These are phyloP conservation scores for Cryphonectria nitschkei DNA, from an alignment of 2,329 filamentous ascomycete genomes.

Conservation along the genomic window DNA sequence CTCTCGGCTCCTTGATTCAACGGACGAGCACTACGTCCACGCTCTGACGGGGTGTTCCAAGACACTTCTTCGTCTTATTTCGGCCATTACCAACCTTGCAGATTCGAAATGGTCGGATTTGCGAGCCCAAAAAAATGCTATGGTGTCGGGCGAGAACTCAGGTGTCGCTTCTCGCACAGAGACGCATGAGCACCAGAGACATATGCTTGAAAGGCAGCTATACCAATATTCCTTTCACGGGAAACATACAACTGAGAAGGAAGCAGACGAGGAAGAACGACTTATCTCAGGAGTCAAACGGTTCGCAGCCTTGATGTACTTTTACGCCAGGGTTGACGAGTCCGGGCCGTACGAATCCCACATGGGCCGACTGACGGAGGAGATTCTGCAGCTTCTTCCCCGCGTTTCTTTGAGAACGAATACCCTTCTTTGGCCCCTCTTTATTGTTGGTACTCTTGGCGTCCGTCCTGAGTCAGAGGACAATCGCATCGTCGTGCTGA, in stretches of 20 bases:
- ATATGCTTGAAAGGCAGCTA: constrained; percentile 11
- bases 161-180: not conserved
- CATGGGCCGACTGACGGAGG: constrained; percentile 31
- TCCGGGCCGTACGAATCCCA: constrained; percentile 34
- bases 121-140: not conserved
- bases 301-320: constrained; percentile 36
- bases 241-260: not conserved
- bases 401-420: constrained; percentile 36
- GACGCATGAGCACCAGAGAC: not conserved
- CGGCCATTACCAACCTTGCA: constrained; percentile 21
- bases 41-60: constrained; percentile 31
- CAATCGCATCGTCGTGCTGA: constrained; percentile 34
- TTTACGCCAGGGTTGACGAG: constrained; percentile 36
- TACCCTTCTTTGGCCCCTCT: constrained; percentile 37
- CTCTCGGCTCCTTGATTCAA: not conserved
- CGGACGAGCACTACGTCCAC: constrained; percentile 27
- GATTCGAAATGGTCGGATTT: not conserved
- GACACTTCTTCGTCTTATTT: constrained; percentile 27
- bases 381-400: constrained; percentile 34
- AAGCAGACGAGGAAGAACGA: constrained; percentile 6
- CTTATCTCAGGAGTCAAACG: constrained; percentile 35
- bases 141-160: not conserved
- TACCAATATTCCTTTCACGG: not conserved
- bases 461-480: constrained; percentile 35
- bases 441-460: constrained; percentile 38